Percentiles rank a stretch among this genome's conserved stretches.
Evolutionary conservation across 2,329 filamentous ascomycete genomes (phyloP).

Genomic region (Botryotinia globosa): DNA sequence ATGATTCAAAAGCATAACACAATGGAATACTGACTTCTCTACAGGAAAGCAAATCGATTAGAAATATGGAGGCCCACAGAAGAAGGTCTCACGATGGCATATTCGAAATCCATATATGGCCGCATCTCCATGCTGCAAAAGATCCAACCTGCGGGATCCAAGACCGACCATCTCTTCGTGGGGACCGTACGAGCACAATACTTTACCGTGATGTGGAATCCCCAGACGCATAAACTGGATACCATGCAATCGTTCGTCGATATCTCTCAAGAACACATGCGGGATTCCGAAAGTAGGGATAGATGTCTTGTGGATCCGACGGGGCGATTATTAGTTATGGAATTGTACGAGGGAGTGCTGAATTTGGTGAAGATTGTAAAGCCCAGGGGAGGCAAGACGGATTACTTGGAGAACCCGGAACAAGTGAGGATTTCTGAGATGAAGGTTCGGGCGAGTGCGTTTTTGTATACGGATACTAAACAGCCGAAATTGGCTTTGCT

Average conservation of each 20-base stretch:
- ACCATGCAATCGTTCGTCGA: conserved; percentile 52
- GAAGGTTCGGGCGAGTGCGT: conserved; percentile 63
- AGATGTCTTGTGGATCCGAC: conserved; percentile 81
- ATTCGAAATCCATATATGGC: conserved; percentile 75
- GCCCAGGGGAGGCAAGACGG: conserved; percentile 50
- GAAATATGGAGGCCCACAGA: conserved; percentile 72
- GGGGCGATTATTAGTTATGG: conserved; percentile 63
- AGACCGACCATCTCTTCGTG: conserved; percentile 83
- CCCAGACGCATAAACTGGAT: conserved; percentile 49
- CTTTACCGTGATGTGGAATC: conserved; percentile 85
- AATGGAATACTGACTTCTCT: conserved; percentile 25
- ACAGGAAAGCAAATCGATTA: conserved; percentile 77
- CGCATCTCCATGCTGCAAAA: conserved; percentile 82
- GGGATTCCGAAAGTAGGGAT: conserved; percentile 80
- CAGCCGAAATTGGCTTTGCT: conserved; percentile 62
- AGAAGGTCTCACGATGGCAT: conserved; percentile 63
- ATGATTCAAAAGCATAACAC: background rate
- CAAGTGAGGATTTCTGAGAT: conserved; percentile 64
- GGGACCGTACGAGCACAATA: conserved; percentile 89
- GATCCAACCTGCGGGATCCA: conserved; percentile 69
- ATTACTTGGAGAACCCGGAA: conserved; percentile 59
- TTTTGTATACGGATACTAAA: conserved; percentile 55
- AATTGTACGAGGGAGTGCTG: conserved; percentile 66
- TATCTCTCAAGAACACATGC: conserved; percentile 57
- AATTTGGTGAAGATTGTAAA: conserved; percentile 61